phyloP scores from a whole-genome alignment of 116 monocot genomes.

The Posidonia oceanica region DNA sequence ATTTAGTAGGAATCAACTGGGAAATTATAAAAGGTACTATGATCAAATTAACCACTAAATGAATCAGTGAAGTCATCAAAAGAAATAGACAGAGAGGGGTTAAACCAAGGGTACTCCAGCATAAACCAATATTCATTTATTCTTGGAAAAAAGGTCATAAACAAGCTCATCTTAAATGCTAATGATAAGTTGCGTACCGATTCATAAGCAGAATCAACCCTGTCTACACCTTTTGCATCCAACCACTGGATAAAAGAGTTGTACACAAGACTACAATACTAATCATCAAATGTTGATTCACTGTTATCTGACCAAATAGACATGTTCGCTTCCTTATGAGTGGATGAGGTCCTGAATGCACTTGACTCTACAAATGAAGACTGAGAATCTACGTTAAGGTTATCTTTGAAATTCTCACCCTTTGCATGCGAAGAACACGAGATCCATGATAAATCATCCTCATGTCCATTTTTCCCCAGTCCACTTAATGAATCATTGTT shows the following conservation, averaged over 20 bases:
- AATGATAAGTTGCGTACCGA: background rate
- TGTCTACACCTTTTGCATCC: conserved; percentile 1
- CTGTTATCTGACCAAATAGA: background rate
- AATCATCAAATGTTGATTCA: background rate
- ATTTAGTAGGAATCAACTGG: no score
- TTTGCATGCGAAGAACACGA: background rate
- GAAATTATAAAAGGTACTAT: no score
- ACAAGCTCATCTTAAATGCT: no score
- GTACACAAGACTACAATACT: background rate
- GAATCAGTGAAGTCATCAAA: no score
- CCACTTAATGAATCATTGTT: background rate
- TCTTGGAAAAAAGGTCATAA: no score
- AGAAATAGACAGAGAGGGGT: no score
- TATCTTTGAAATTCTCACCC: background rate
- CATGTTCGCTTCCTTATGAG: background rate
- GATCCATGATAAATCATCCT: conserved; percentile 1
- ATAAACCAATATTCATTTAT: no score
- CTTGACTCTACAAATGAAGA: background rate
- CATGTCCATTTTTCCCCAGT: background rate
- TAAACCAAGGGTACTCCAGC: no score
- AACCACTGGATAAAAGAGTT: conserved; percentile 3
- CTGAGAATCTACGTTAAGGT: background rate
- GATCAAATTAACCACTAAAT: no score
- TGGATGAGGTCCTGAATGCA: background rate
- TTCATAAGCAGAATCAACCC: background rate